phyloP scores from a whole-genome alignment of 768 basidiomycete species.

The Flagelloscypha sp. region DNA sequence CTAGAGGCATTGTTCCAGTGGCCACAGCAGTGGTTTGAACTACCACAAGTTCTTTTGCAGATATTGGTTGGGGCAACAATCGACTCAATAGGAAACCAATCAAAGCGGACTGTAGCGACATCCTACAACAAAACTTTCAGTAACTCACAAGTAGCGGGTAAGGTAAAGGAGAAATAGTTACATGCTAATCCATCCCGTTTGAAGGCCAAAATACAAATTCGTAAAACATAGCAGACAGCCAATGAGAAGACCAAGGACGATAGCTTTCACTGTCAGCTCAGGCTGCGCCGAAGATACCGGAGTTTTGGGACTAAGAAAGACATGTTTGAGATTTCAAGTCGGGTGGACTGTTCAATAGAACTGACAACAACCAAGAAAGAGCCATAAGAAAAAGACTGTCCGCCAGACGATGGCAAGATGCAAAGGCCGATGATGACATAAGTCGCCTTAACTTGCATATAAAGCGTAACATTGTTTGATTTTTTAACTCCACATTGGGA shows the following conservation, averaged over 20 bases:
- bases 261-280: conserved; percentile 42
- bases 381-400: no score
- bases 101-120: conserved; percentile 91
- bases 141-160: not conserved
- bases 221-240: conserved; percentile 88
- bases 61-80: conserved; percentile 61
- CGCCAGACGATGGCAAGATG: no score
- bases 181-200: conserved; percentile 90
- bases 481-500: no score
- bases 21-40: conserved; percentile 94
- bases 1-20: conserved; percentile 84
- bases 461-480: no score
- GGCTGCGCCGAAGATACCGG: no score
- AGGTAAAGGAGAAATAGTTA: conserved; percentile 24
- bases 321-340: no score
- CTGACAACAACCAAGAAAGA: no score
- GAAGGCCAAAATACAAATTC: conserved; percentile 81
- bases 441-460: no score
- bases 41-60: conserved; percentile 90
- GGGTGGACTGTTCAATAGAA: no score
- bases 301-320: no score
- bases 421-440: no score
- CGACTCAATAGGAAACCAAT: conserved; percentile 84
- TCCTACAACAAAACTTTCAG: conserved; percentile 42
- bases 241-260: conserved; percentile 70